Conservation (phyloP, 1,139 yeast species). For the Keqinozyma sinolaborantium region DNA sequence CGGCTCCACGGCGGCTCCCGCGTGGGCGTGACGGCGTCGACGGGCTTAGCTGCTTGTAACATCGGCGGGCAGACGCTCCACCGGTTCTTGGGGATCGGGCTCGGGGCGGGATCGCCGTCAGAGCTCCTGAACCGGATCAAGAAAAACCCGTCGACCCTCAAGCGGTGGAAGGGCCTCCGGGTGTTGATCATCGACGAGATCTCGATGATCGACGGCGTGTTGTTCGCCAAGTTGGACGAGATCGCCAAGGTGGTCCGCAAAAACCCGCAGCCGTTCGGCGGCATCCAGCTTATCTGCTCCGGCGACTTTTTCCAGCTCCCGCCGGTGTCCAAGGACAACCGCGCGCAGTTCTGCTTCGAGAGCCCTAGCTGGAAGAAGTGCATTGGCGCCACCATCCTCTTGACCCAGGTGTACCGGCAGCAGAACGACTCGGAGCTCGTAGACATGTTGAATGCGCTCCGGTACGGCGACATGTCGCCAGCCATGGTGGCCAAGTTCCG, state of each 20-base stretch:
- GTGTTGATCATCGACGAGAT: constrained; percentile 78
- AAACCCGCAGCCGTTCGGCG: constrained; percentile 64
- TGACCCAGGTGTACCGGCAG: constrained; percentile 70
- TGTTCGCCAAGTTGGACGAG: constrained; percentile 61
- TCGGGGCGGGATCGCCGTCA: constrained; percentile 52
- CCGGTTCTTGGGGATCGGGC: constrained; percentile 73
- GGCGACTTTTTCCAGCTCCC: constrained; percentile 90
- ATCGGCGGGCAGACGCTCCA: constrained; percentile 84
- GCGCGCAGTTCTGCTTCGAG: constrained; percentile 53
- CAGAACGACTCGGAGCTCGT: constrained; percentile 65
- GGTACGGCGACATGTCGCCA: constrained; percentile 59
- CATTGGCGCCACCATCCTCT: constrained; percentile 52
- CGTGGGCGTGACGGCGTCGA: constrained; percentile 86
- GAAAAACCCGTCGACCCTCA: constrained; percentile 37
- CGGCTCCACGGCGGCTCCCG: constrained; percentile 36
- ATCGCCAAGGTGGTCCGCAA: constrained; percentile 54
- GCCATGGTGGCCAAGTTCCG: constrained; percentile 43
- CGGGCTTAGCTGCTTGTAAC: constrained; percentile 88
- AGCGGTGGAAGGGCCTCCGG: constrained; percentile 58
- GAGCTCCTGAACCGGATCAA: constrained; percentile 44
- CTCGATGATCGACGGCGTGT: constrained; percentile 73
- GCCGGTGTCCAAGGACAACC: constrained; percentile 55
- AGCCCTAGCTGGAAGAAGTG: constrained; percentile 53
- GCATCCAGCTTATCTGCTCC: constrained; percentile 71
- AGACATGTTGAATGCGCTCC: constrained; percentile 68